Percentiles rank a stretch among this genome's conserved stretches.
Evolutionary conservation across 164 flowering plant species (phyloP).

Genomic region (Paratinospora sagittata): DNA sequence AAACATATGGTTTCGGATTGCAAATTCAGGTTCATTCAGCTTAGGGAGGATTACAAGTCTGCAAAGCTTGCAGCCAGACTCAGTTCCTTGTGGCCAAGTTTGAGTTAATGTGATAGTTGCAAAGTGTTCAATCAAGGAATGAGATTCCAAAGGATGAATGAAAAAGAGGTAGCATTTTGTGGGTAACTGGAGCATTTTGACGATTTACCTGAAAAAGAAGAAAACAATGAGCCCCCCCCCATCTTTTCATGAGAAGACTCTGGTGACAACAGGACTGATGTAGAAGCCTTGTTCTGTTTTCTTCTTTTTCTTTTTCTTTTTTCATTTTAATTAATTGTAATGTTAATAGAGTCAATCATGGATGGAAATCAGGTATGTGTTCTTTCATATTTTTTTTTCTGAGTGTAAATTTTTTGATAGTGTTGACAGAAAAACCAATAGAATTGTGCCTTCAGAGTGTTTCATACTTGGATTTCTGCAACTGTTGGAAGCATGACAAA

Average conservation of each 20-base stretch:
- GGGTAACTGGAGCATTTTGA: neutral
- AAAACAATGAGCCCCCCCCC: neutral
- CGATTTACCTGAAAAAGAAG: neutral
- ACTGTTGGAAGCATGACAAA: no score
- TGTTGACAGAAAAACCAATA: neutral
- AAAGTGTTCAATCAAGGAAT: slow-evolving; percentile 3
- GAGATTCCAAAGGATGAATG: neutral
- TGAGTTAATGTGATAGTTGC: slow-evolving; percentile 16
- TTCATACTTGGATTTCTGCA: neutral
- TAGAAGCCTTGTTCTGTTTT: neutral
- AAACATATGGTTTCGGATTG: slow-evolving; percentile 5
- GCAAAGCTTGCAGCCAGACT: slow-evolving; percentile 81
- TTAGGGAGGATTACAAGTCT: slow-evolving; percentile 78
- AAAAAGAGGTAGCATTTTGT: neutral
- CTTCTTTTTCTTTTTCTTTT: neutral
- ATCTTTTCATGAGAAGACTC: neutral
- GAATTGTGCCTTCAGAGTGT: neutral
- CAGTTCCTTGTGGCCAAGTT: slow-evolving; percentile 64
- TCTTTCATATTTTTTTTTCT: neutral
- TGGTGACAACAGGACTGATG: neutral
- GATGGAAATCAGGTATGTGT: neutral
- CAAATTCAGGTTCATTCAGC: slow-evolving; percentile 71
- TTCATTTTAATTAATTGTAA: neutral
- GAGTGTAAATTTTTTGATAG: neutral
- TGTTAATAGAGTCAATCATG: neutral